Conservation (phyloP, 2,329 filamentous ascomycete species). For the Microcyclosporella mali region DNA sequence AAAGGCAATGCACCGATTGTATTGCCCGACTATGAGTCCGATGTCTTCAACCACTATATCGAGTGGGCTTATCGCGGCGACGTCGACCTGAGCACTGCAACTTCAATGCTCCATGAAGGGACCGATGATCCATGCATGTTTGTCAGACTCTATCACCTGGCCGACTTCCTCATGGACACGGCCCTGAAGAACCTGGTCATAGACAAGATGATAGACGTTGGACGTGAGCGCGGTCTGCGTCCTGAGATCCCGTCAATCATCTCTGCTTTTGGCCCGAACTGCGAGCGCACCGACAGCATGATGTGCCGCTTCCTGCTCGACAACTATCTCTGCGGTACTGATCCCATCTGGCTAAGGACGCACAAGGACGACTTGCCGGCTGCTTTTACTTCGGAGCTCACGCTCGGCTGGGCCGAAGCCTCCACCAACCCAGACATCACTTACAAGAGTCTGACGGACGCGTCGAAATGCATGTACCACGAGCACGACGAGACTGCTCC, state of each 20-base stretch:
- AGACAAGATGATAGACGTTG: conserved; percentile 3
- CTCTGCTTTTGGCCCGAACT: background rate
- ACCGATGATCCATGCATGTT: background rate
- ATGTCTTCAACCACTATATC: conserved; percentile 6
- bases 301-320: background rate
- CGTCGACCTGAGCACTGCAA: background rate
- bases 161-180: conserved; percentile 6
- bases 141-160: conserved; percentile 8
- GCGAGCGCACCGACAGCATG: background rate
- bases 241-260: background rate
- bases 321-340: background rate
- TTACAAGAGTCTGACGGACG: background rate
- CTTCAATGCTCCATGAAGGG: background rate
- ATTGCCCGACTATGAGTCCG: conserved; percentile 2
- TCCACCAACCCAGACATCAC: background rate
- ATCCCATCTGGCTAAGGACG: background rate
- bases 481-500: background rate
- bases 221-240: background rate
- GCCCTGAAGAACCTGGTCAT: conserved; percentile 8
- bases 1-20: background rate
- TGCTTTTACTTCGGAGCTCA: background rate
- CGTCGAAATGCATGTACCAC: background rate
- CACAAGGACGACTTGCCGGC: background rate
- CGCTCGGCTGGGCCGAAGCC: background rate
- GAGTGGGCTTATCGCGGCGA: conserved; percentile 1